Conservation (phyloP, 2,329 filamentous ascomycete species). For the Curvularia lunata region DNA sequence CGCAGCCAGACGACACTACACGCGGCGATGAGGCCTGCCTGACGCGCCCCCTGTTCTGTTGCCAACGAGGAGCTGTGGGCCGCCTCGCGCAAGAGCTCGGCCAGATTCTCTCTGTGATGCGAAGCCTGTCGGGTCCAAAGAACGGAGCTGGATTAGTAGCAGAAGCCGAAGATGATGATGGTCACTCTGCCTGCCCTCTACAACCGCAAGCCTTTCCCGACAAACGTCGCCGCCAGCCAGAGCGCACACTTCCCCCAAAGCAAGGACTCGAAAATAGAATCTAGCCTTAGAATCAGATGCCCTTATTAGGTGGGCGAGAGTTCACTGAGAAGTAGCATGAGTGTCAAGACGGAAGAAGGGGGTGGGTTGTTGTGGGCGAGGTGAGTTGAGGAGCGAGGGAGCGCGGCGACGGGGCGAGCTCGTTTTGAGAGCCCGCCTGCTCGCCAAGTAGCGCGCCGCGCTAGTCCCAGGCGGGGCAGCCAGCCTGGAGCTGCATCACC, state of each 20-base stretch:
- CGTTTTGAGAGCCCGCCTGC: constrained; percentile 29
- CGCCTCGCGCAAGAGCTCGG: constrained; percentile 32
- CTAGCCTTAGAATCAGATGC: constrained; percentile 47
- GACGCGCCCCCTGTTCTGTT: constrained; percentile 25
- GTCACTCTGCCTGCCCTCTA: constrained; percentile 43
- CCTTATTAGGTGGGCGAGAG: constrained; percentile 49
- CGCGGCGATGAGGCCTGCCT: constrained; percentile 30
- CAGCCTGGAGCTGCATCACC: constrained; percentile 21
- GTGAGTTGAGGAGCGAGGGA: constrained; percentile 36
- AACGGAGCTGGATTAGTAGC: constrained; percentile 45
- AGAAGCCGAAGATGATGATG: constrained; percentile 36
- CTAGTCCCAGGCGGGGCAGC: constrained; percentile 28
- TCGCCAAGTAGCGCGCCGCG: constrained; percentile 27
- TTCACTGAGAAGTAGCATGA: constrained; percentile 48
- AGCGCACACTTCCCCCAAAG: constrained; percentile 42
- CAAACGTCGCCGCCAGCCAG: constrained; percentile 42
- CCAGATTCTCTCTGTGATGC: constrained; percentile 28
- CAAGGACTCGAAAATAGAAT: constrained; percentile 40
- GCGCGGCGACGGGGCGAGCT: constrained; percentile 30
- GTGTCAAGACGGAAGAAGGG: constrained; percentile 41
- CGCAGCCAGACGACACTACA: constrained; percentile 44
- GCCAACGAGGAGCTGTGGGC: constrained; percentile 11
- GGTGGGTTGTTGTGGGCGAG: constrained; percentile 25
- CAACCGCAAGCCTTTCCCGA: constrained; percentile 34
- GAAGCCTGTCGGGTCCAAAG: constrained; percentile 31